These are phyloP conservation scores for Suaeda aralocaspica DNA, from an alignment of 148 eudicot species.

Conservation along the genomic window DNA sequence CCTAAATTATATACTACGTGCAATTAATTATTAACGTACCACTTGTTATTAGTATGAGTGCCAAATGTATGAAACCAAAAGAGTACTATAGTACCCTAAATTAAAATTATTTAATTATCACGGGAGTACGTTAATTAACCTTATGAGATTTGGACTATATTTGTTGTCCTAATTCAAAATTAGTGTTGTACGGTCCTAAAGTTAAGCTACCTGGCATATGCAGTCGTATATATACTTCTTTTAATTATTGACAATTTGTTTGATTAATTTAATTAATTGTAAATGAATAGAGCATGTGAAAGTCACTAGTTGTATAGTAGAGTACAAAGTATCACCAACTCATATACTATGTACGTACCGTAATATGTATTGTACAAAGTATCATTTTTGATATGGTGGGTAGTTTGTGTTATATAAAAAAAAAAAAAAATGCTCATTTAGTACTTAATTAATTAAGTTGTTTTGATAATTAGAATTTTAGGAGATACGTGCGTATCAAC, in stretches of 20 bases:
- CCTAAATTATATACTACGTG: too few species aligned
- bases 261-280: background rate
- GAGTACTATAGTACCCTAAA: background rate
- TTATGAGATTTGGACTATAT: conserved; percentile 20
- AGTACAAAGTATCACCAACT: background rate
- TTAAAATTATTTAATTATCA: background rate
- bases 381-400: conserved; percentile 7
- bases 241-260: conserved; percentile 12
- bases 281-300: conserved; percentile 10
- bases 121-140: conserved; percentile 3
- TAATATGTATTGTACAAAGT: too few species aligned
- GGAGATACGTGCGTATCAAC: conserved; percentile 4
- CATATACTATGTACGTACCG: too few species aligned
- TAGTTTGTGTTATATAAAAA: background rate
- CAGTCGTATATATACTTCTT: background rate
- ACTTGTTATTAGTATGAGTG: too few species aligned
- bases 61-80: background rate
- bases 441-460: background rate
- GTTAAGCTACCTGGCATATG: conserved; percentile 16
- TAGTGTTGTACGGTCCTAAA: background rate
- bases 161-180: conserved; percentile 3
- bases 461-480: background rate
- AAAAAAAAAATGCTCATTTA: background rate
- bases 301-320: too few species aligned
- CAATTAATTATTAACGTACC: background rate